Base-by-base conservation (phyloP, 768 basidiomycete species). In the Coprinopsis marcescibilis region DNA sequence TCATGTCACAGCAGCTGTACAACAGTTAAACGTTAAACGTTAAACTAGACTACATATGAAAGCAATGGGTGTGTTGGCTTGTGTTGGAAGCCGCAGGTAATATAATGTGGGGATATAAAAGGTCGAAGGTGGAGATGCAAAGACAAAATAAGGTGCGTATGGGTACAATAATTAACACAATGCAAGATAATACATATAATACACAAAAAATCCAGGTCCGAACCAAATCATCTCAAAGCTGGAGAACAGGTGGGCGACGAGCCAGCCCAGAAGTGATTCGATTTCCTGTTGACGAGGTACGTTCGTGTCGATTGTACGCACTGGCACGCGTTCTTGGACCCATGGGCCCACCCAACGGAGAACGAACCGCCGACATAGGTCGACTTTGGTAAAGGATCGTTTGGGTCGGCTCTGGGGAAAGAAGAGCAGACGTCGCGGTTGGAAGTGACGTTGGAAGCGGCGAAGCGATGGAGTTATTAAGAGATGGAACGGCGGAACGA, bases 291-390 rank as follows among this genome's bases (percentile, higher is more conserved):
- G 21, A 20, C 20, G 8, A 15, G 21, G 4, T 40, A 24, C 21
- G 8, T n/a, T 32, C 25, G 20, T 36, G 35, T 6, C 10, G 8
- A 10, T 23, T 23, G 21, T 8, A 5, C 20, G 17, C 8, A 23
- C 43, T 48, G 25, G 39, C 39, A 25, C 54, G 41, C 15, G 54
- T 57, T 23, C 62, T 54, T 12, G 61, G 61, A 14, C 61, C 61
- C 34, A 55, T 51, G 14, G 62, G 61, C 1, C 58, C 59, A 33
- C 46, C 50, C 14, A 57, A 52, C 6, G 60, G 60, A 3, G 60
- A 61, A 3, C 61, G 58, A 0, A 55, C 48, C 12, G 55, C 52
- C 19, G 49, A 48, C 24, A 38, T 13, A 21, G 45, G 52, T 14
- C 36, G 19, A 47, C 42, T 17, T 12, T 6, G 23, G 13, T 25